A percentile compares a stretch with the other conserved stretches of the same genome.
Evolutionary conservation across 345 rosid species (phyloP).

Genomic region (Triadica sebifera): DNA sequence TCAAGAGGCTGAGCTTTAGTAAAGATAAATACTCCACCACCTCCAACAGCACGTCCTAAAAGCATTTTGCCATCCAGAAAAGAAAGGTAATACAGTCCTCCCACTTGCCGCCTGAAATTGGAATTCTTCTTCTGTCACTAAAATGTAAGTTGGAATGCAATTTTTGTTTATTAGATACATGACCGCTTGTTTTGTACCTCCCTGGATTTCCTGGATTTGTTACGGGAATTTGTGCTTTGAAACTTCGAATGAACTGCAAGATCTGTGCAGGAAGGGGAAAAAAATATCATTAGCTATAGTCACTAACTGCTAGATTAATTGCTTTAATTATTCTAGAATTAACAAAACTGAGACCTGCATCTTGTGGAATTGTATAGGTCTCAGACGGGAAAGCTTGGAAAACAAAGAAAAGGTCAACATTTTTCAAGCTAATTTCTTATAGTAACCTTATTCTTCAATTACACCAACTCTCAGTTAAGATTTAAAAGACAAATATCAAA

Average conservation of each 20-base stretch:
- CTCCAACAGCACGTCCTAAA: constrained; percentile 85
- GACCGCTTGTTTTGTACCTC: constrained; percentile 39
- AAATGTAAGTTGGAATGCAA: neutral
- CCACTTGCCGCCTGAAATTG: constrained; percentile 57
- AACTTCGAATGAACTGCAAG: constrained; percentile 72
- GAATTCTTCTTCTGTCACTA: constrained; percentile 18
- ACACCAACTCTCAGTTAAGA: neutral
- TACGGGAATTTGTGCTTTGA: constrained; percentile 75
- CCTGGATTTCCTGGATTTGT: constrained; percentile 44
- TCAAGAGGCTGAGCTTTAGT: constrained; percentile 73
- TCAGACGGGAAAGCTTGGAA: neutral
- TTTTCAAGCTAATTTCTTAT: neutral
- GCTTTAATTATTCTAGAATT: neutral
- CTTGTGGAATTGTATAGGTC: neutral
- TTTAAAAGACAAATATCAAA: neutral
- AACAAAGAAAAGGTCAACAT: neutral
- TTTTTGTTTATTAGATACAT: neutral
- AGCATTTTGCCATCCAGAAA: constrained; percentile 78
- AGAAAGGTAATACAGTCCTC: constrained; percentile 86
- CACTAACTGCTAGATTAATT: neutral
- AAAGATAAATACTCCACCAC: constrained; percentile 92
- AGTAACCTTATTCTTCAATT: neutral
- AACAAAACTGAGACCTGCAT: neutral
- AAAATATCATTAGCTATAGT: neutral
- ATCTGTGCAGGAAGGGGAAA: constrained; percentile 41